Evolutionary conservation across 2,329 filamentous ascomycete species (phyloP).

Genomic region (Lecanosticta acicola): DNA sequence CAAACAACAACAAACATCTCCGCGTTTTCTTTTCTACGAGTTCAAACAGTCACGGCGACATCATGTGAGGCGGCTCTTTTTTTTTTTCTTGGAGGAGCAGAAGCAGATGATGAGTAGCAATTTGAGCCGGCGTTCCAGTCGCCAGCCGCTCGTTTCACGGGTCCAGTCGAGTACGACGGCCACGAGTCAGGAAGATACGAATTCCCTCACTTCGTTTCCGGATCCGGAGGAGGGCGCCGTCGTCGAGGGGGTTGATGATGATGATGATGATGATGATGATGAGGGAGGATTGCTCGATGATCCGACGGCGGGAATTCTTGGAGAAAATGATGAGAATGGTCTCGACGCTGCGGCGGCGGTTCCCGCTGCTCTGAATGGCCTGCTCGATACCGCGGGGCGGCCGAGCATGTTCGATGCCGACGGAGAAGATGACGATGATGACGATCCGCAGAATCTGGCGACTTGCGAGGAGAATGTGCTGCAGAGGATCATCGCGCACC

Average conservation of each 20-base stretch:
- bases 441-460: conserved; percentile 25
- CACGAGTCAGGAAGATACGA: conserved; percentile 19
- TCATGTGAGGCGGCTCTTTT: too few relatives aligned
- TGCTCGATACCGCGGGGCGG: conserved; percentile 23
- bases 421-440: neutral
- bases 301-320: neutral
- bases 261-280: neutral
- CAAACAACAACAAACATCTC: neutral
- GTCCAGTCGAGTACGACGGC: too few relatives aligned
- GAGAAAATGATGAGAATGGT: neutral
- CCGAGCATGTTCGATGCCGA: conserved; percentile 30
- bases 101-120: conserved; percentile 9
- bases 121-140: conserved; percentile 16
- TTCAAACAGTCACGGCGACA: too few relatives aligned
- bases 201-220: conserved; percentile 30
- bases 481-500: conserved; percentile 26
- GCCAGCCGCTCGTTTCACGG: conserved; percentile 14
- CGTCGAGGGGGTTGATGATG: conserved; percentile 2
- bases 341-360: neutral
- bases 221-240: conserved; percentile 20
- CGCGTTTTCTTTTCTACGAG: too few relatives aligned
- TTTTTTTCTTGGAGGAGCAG: too few relatives aligned
- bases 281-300: neutral
- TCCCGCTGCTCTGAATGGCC: conserved; percentile 21
- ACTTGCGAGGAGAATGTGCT: conserved; percentile 22